Evolutionary conservation across 768 basidiomycete genomes (phyloP).

Genomic region (Candolleomyces eurysporus): DNA sequence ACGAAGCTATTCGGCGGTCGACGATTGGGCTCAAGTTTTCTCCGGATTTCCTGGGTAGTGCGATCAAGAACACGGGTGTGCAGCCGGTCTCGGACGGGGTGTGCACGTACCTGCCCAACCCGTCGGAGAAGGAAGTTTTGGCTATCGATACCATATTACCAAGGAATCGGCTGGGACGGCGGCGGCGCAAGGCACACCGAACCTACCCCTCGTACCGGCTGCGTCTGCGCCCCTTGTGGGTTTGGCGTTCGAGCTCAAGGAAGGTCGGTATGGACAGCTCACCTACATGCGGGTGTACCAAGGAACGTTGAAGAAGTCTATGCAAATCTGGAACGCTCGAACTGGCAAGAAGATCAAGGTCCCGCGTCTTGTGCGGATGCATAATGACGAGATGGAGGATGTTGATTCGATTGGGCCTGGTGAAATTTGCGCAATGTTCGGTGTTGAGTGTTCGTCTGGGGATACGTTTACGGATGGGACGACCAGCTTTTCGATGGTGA

Average conservation of each 20-base stretch:
- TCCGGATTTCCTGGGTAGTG: conserved; percentile 95
- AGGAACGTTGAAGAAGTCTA: conserved; percentile 84
- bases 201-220: conserved; percentile 77
- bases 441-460: conserved; percentile 96
- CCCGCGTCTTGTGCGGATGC: conserved; percentile 94
- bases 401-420: conserved; percentile 92
- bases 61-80: conserved; percentile 95
- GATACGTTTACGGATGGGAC: conserved; percentile 96
- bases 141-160: conserved; percentile 89
- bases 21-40: conserved; percentile 89
- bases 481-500: conserved; percentile 88
- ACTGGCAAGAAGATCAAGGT: conserved; percentile 98
- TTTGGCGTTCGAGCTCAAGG: conserved; percentile 97
- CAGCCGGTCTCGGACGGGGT: conserved; percentile 94
- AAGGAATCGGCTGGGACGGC: conserved; percentile 46
- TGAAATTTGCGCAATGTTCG: conserved; percentile 99
- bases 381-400: conserved; percentile 99
- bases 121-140: conserved; percentile 70
- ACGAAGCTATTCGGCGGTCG: conserved; percentile 82
- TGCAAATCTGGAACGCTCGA: conserved; percentile 84
- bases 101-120: conserved; percentile 91
- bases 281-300: conserved; percentile 99
- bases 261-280: conserved; percentile 94
- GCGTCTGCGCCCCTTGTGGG: conserved; percentile 86
- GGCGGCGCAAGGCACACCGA: conserved; percentile 42